A percentile compares a stretch with the other conserved stretches of the same genome.
Conservation (phyloP, 140 eudicot species). For the Erigeron philadelphicus region DNA sequence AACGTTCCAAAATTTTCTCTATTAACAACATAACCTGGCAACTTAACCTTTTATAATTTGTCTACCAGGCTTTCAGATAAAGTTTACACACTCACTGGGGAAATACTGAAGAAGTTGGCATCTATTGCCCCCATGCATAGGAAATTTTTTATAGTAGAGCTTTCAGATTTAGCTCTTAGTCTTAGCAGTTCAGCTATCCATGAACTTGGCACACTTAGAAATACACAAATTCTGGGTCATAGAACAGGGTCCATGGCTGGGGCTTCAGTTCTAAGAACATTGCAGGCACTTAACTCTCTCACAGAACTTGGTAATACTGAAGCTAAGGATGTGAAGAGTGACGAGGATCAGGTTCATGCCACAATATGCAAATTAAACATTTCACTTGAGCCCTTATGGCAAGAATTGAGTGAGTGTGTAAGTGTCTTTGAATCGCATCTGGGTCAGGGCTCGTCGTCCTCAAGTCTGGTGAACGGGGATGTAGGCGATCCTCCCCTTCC, state of each 20-base stretch:
- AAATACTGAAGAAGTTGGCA: constrained; percentile 80
- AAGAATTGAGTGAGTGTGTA: constrained; percentile 78
- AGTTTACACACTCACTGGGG: constrained; percentile 81
- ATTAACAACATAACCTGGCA: neutral
- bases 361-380: constrained; percentile 65
- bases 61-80: constrained; percentile 76
- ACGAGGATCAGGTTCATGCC: constrained; percentile 58
- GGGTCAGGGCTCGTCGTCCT: constrained; percentile 36
- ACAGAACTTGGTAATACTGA: constrained; percentile 34
- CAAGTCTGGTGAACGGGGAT: constrained; percentile 33
- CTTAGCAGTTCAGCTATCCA: constrained; percentile 69
- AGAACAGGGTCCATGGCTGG: constrained; percentile 96
- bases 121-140: constrained; percentile 68
- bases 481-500: constrained; percentile 66
- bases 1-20: neutral
- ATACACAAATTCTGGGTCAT: constrained; percentile 75
- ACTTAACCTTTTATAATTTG: constrained; percentile 7
- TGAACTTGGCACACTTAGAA: constrained; percentile 69
- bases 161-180: constrained; percentile 64
- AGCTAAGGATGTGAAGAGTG: constrained; percentile 27
- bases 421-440: constrained; percentile 64
- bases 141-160: constrained; percentile 65
- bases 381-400: constrained; percentile 86
- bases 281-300: constrained; percentile 78
- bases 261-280: constrained; percentile 76